Evolutionary conservation across 2,329 filamentous ascomycete genomes (phyloP), one percentile per base, ranked within the genome.

Genomic region (Beauveria sp.): DNA sequence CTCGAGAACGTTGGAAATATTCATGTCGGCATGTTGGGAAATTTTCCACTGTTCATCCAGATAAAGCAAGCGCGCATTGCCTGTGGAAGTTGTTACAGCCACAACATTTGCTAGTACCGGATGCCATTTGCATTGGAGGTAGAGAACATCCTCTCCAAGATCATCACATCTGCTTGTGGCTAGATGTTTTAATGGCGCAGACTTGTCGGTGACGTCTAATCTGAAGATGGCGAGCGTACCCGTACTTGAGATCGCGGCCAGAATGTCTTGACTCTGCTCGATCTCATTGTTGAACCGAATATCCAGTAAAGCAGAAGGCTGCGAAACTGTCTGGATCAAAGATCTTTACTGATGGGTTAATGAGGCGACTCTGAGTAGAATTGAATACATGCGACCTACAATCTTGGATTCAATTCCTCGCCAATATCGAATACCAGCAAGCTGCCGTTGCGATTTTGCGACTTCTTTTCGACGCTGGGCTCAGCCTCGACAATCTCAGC

Each of bases 231-330:
- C 82, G 14, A 96, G 75, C 0, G 82, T 81, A 0, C 88, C 90
- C 0, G 88, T 90, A 64, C 91, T 96, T 1, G 89, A 90, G 9
- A 91, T 90, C 3, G 88, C 85, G 10, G 86, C 91, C 59, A 96
- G 80, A 3, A 89, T 75, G 34, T 80, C 79, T 55, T 74, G 75
- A 8, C 68, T 68, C 59, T 79, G 72, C 2, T 69, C 65, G 57
- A 75, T 70, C 1, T 49, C 60, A 16, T 83, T 84, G 64, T 88
- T 85, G 72, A 97, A 98, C 67, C 93, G 90, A 34, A 97, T 78
- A 71, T 97, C 93, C 59, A 97, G 82, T 31, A 97, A 82, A 6
- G 91, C 93, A 58, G 87, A 91, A 4, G 86, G 82, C 24, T 89
- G 85, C 5, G 77, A 69, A 5, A 87, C 65, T 1, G 82, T 87